Evolutionary conservation across 2,329 filamentous ascomycete genomes (phyloP).

Genomic region (Raffaelea ambrosiae): DNA sequence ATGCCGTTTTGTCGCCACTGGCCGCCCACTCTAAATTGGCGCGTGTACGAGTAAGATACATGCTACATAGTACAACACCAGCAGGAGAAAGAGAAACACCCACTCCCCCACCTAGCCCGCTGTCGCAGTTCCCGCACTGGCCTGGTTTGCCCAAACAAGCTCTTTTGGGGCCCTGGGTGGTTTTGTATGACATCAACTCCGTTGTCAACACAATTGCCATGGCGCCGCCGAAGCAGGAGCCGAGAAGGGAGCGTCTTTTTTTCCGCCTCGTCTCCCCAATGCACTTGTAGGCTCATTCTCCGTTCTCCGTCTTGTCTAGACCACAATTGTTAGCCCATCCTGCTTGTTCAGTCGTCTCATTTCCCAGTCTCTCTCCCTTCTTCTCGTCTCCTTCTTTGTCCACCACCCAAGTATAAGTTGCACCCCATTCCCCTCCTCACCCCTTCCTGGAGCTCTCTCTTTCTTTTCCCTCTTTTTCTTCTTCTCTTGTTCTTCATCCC

Average conservation of each 20-base stretch:
- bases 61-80: too few species aligned
- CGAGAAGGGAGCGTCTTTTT: too few species aligned
- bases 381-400: not conserved
- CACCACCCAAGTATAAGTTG: slow-evolving; percentile 8
- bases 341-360: not conserved
- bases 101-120: too few species aligned
- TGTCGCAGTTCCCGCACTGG: too few species aligned
- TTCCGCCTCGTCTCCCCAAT: too few species aligned
- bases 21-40: not conserved
- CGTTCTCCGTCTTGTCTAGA: not conserved
- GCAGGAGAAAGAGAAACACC: too few species aligned
- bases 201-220: slow-evolving; percentile 5
- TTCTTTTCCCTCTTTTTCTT: not conserved
- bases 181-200: slow-evolving; percentile 8
- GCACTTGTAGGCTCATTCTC: not conserved
- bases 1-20: not conserved
- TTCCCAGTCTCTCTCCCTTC: not conserved
- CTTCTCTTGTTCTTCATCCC: not conserved
- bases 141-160: not conserved
- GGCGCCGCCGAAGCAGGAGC: slow-evolving; percentile 10
- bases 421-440: not conserved
- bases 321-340: not conserved
- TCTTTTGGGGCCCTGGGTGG: not conserved
- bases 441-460: not conserved
- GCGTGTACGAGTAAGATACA: too few species aligned